phyloP scores from a whole-genome alignment of 495 filamentous ascomycete genomes.

The Penicillium egyptiacum region DNA sequence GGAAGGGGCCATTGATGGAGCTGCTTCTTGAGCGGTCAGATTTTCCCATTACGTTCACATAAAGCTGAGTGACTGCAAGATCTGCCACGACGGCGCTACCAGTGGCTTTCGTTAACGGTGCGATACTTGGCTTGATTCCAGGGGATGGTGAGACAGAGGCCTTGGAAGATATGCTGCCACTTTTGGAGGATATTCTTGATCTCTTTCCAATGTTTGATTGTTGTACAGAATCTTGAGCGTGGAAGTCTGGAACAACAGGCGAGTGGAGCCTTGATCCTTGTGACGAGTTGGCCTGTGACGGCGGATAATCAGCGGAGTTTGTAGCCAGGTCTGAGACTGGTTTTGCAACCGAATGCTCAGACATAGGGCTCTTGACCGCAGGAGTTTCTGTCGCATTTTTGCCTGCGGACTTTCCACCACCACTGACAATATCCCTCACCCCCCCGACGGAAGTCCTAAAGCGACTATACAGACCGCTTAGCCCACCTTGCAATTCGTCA shows the following conservation, averaged over 20 bases:
- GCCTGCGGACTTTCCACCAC: conserved; percentile 42
- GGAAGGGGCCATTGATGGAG: conserved; percentile 32
- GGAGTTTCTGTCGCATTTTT: conserved; percentile 28
- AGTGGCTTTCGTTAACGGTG: conserved; percentile 50
- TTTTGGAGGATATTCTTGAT: conserved; percentile 56
- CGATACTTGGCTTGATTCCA: conserved; percentile 34
- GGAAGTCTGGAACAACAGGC: conserved; percentile 36
- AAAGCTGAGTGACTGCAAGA: conserved; percentile 53
- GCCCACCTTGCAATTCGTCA: conserved; percentile 74
- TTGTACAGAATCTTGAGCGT: conserved; percentile 36
- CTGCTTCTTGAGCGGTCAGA: conserved; percentile 38
- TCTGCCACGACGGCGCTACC: conserved; percentile 37
- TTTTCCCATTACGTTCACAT: conserved; percentile 54
- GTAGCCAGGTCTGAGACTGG: conserved; percentile 27
- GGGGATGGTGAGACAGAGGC: conserved; percentile 48
- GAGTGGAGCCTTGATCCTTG: conserved; percentile 46
- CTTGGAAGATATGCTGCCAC: conserved; percentile 54
- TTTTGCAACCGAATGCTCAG: conserved; percentile 33
- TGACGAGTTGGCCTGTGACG: conserved; percentile 33
- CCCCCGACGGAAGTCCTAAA: conserved; percentile 75
- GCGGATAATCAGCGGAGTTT: conserved; percentile 25
- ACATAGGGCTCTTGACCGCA: conserved; percentile 27
- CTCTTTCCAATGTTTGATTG: conserved; percentile 44
- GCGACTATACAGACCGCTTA: conserved; percentile 83
- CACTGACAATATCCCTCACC: conserved; percentile 57